Percentiles rank a stretch among this genome's conserved stretches.
Conservation (phyloP, 176 grass and related monocot genomes). For the Oryza glumipatula region DNA sequence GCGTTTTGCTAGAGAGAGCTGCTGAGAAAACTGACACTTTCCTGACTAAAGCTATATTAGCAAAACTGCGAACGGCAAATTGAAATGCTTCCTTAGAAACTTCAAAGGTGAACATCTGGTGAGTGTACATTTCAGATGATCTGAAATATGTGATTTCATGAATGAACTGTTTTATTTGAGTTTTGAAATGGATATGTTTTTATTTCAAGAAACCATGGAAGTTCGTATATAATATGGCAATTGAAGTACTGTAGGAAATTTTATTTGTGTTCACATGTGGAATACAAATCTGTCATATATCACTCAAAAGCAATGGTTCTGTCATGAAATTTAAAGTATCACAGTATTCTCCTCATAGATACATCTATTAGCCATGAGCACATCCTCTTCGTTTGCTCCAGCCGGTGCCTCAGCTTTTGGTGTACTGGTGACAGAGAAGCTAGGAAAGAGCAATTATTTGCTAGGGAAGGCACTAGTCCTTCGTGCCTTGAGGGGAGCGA, state of each 20-base stretch:
- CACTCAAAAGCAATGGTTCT: not conserved
- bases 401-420: too few relatives aligned
- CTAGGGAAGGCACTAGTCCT: too few relatives aligned
- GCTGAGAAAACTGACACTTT: constrained; percentile 66
- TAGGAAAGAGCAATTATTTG: too few relatives aligned
- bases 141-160: constrained; percentile 4
- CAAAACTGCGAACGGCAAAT: constrained; percentile 55
- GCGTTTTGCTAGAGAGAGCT: constrained; percentile 60
- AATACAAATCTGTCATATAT: not conserved
- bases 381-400: too few relatives aligned
- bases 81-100: constrained; percentile 27
- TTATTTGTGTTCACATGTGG: not conserved
- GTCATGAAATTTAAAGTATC: not conserved
- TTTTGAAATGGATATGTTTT: not conserved
- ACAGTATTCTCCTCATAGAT: too few relatives aligned
- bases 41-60: constrained; percentile 79
- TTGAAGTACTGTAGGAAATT: not conserved
- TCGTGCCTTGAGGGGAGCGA: too few relatives aligned
- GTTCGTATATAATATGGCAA: constrained; percentile 3
- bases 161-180: not conserved
- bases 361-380: too few relatives aligned
- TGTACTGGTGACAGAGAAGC: too few relatives aligned
- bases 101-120: not conserved
- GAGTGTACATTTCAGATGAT: constrained; percentile 30
- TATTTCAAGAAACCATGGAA: constrained; percentile 10